Percentiles rank a stretch among this genome's conserved stretches.
Conservation (phyloP, 2,329 filamentous ascomycete species). For the Pseudogymnoascus sp. region DNA sequence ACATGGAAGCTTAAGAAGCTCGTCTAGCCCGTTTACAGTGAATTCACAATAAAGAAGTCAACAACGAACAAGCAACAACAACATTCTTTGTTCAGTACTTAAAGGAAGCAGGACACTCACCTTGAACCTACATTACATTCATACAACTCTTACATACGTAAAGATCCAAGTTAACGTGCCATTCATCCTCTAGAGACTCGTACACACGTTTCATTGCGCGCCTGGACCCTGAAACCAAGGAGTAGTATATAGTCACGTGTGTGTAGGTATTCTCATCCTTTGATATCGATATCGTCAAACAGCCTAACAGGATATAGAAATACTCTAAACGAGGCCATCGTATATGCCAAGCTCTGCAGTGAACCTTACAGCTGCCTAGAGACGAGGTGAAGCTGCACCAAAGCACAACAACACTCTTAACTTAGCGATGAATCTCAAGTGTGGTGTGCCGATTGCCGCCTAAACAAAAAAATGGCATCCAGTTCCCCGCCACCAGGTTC, state of each 20-base stretch:
- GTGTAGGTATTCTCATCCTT: background rate
- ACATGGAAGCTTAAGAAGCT: background rate
- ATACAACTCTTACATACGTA: background rate
- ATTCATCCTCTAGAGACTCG: background rate
- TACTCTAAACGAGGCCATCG: background rate
- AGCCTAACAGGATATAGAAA: background rate
- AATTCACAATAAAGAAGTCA: conserved; percentile 1
- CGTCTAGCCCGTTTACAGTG: background rate
- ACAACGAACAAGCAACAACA: background rate
- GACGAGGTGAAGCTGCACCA: background rate
- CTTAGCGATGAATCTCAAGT: background rate
- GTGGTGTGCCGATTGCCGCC: background rate
- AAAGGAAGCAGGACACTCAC: background rate
- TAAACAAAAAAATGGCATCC: background rate
- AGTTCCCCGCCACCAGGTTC: background rate
- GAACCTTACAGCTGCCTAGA: background rate
- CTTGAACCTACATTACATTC: background rate
- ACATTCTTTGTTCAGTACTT: background rate
- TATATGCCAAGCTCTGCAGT: background rate
- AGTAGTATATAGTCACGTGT: background rate
- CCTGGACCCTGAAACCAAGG: background rate
- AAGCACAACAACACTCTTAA: background rate
- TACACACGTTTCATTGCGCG: background rate
- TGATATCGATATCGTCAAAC: background rate
- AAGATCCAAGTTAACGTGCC: background rate